These are phyloP conservation scores for Panicum virgatum DNA, from an alignment of 202 grass and related monocot genomes.

Conservation along the genomic window DNA sequence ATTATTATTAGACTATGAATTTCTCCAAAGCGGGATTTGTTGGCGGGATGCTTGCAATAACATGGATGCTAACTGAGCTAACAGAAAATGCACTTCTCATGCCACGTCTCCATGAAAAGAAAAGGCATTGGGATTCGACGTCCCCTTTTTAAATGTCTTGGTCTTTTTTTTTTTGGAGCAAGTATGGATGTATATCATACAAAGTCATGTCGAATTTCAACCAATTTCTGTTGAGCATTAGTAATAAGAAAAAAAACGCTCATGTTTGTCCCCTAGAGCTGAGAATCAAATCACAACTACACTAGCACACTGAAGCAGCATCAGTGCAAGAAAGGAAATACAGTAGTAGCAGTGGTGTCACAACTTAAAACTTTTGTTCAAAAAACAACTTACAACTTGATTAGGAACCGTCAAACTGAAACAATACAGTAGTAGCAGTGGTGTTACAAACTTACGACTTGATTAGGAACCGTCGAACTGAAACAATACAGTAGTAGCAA, in stretches of 20 bases:
- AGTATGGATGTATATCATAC: background rate
- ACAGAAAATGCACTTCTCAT: too few relatives aligned
- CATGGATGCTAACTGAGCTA: background rate
- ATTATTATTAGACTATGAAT: background rate
- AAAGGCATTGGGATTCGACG: background rate
- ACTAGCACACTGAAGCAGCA: background rate
- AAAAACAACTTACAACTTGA: background rate
- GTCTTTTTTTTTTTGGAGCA: background rate
- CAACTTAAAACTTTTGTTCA: constrained; percentile 2
- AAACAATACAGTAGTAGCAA: too few relatives aligned
- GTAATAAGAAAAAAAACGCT: background rate
- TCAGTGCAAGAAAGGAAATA: background rate
- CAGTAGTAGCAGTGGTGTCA: background rate
- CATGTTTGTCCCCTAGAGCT: background rate
- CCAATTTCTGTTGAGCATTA: background rate
- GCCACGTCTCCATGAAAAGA: background rate
- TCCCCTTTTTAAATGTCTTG: background rate
- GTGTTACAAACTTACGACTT: too few relatives aligned
- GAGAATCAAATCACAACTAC: background rate
- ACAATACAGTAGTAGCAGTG: too few relatives aligned
- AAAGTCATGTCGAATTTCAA: background rate
- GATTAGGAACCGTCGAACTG: too few relatives aligned
- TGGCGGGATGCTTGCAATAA: background rate
- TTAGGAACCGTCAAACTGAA: background rate
- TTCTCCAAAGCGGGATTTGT: background rate